phyloP scores from a whole-genome alignment of 768 basidiomycete genomes.

The Boletus pseudo-olivaceus region DNA sequence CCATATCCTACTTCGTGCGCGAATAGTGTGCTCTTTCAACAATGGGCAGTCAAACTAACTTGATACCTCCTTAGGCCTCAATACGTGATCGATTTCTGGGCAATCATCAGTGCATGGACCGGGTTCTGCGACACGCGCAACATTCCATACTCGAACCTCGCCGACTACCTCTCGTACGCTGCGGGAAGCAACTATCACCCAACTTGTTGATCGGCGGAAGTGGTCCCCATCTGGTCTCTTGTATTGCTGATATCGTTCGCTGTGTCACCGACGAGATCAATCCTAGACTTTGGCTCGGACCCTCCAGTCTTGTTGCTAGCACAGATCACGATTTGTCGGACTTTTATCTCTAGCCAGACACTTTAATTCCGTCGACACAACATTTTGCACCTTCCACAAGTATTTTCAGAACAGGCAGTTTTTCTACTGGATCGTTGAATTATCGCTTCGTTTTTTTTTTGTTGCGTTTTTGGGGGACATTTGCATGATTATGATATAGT shows the following conservation, averaged over 20 bases:
- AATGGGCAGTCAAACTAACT: background rate
- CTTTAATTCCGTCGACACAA: no score
- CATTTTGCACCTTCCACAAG: no score
- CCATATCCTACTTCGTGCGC: conserved; percentile 16
- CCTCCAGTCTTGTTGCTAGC: no score
- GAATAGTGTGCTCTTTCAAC: background rate
- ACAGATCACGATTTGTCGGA: no score
- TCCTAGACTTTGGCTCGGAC: background rate
- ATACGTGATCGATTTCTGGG: conserved; percentile 24
- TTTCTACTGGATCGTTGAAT: background rate
- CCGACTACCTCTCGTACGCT: conserved; percentile 24
- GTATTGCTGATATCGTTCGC: no score
- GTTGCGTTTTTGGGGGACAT: no score
- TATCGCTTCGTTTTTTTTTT: background rate
- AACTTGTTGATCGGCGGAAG: conserved; percentile 2
- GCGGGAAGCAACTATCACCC: conserved; percentile 13
- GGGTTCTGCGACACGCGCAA: conserved; percentile 19
- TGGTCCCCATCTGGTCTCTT: no score
- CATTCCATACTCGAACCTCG: conserved; percentile 23
- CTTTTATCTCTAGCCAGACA: no score
- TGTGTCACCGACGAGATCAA: background rate
- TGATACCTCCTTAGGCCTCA: conserved; percentile 1
- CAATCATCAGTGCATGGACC: conserved; percentile 22
- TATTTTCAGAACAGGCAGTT: background rate
- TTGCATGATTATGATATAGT: background rate